Conservation (phyloP, 495 filamentous ascomycete species). For the Daldinia loculata region DNA sequence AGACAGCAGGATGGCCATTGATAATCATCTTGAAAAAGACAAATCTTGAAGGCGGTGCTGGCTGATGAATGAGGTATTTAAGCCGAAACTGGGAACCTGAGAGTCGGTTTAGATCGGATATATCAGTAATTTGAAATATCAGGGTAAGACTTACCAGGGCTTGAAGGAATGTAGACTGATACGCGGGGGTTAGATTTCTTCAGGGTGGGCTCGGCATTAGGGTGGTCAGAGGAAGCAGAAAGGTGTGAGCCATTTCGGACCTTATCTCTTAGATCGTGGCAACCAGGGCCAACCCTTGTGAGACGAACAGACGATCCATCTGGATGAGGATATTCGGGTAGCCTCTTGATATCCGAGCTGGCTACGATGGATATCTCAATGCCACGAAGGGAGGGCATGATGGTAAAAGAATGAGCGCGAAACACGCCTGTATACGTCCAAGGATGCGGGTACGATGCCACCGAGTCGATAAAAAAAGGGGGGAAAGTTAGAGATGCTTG, state of each 20-base stretch:
- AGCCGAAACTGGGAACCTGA: constrained; percentile 58
- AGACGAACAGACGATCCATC: constrained; percentile 56
- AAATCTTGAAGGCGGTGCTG: constrained; percentile 46
- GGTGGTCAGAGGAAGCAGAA: constrained; percentile 3
- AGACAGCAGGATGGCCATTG: constrained; percentile 55
- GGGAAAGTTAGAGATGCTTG: not conserved
- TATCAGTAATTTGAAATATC: not conserved
- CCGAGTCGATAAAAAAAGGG: not conserved
- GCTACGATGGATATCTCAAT: constrained; percentile 54
- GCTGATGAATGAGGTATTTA: constrained; percentile 50
- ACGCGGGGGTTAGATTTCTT: constrained; percentile 51
- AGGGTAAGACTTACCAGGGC: constrained; percentile 49
- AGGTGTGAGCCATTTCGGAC: constrained; percentile 1
- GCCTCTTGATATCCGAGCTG: constrained; percentile 39
- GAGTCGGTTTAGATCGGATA: constrained; percentile 12
- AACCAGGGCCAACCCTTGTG: constrained; percentile 24
- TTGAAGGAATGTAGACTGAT: constrained; percentile 61
- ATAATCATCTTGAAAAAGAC: constrained; percentile 62
- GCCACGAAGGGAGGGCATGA: constrained; percentile 59
- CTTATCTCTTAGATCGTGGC: constrained; percentile 7
- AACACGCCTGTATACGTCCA: not conserved
- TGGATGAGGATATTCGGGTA: constrained; percentile 62
- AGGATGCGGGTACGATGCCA: not conserved
- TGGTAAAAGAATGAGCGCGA: constrained; percentile 10
- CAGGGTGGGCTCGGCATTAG: constrained; percentile 31